Evolutionary conservation across 495 filamentous ascomycete genomes (phyloP), one percentile per base, ranked within the genome.

Genomic region (Hypoxylon subgilvum): DNA sequence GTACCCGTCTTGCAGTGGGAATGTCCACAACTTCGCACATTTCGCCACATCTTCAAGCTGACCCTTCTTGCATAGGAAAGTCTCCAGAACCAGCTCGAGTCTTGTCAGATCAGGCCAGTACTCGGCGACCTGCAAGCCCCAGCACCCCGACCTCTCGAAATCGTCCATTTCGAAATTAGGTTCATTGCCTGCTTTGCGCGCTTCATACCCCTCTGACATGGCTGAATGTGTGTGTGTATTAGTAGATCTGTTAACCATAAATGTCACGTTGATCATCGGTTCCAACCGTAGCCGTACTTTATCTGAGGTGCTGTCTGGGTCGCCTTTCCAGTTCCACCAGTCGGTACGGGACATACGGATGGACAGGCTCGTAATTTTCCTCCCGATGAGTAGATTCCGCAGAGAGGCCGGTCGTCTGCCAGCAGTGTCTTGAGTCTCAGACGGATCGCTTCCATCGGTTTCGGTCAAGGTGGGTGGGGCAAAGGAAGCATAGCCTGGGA

Each of bases 21-120:
- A 68, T 14, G 30, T 68, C 65, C 65, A 70, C 13, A 70, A 18
- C 42, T 68, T 70, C 4, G 67, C 67, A 35, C 67, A 70, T 27
- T 65, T 6, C 0, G 54, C 22, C 7, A 70, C 67, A n/a, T 52
- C 17, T 16, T 70, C 65, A 12, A 70, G 61, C 35, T 70, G 67
- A 4, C 35, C 27, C 31, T 58, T 39, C 34, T 70, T 70, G 46
- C 18, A 52, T 4, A 23, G 31, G 30, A 68, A 63, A 0, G 65
- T 68, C 31, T 70, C 67, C 19, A 70, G 18, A n/a, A 57, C 61
- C 4, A 70, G 38, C 25, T 65, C 58, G 4, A 70, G 55, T 9
- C 32, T 63, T 12, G 23, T 32, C 8, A 70, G 51, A 35, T 68
- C 65, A 4, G 65, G 65, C 65, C 67, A 70, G 28, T 65, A 57